Evolutionary conservation across 2,329 filamentous ascomycete genomes (phyloP).

Genomic region (Colletotrichum sp.): DNA sequence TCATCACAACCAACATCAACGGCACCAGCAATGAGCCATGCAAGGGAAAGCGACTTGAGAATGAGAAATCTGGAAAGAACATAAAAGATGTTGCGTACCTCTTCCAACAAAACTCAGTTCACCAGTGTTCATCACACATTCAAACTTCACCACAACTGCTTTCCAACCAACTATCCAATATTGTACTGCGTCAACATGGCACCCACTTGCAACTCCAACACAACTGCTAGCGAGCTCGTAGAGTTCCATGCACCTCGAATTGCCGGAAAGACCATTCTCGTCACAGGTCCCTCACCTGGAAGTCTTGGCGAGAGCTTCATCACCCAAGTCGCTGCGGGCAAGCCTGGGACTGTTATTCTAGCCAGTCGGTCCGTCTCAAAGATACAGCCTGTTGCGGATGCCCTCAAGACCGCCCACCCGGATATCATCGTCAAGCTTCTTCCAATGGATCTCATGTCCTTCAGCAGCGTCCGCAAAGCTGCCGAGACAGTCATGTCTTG

Average conservation of each 20-base stretch:
- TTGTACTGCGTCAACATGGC: no score
- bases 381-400: background rate
- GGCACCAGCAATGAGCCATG: background rate
- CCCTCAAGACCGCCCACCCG: slow-evolving; percentile 33
- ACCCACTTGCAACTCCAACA: background rate
- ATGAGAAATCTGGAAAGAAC: no score
- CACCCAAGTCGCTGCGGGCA: slow-evolving; percentile 39
- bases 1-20: rapidly evolving
- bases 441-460: slow-evolving; percentile 42
- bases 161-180: no score
- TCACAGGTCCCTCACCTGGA: slow-evolving; percentile 44
- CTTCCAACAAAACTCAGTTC: no score
- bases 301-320: slow-evolving; percentile 42
- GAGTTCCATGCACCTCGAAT: slow-evolving; percentile 33
- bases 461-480: slow-evolving; percentile 41
- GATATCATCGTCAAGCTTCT: slow-evolving; percentile 36
- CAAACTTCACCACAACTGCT: no score
- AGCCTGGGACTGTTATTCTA: background rate
- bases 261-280: slow-evolving; percentile 41
- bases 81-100: no score
- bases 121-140: no score
- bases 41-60: no score
- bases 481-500: slow-evolving; percentile 37
- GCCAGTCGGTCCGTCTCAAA: background rate
- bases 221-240: slow-evolving; percentile 24